Base-by-base conservation (phyloP, 805 yeast genomes). In the Starmerella apicola region DNA sequence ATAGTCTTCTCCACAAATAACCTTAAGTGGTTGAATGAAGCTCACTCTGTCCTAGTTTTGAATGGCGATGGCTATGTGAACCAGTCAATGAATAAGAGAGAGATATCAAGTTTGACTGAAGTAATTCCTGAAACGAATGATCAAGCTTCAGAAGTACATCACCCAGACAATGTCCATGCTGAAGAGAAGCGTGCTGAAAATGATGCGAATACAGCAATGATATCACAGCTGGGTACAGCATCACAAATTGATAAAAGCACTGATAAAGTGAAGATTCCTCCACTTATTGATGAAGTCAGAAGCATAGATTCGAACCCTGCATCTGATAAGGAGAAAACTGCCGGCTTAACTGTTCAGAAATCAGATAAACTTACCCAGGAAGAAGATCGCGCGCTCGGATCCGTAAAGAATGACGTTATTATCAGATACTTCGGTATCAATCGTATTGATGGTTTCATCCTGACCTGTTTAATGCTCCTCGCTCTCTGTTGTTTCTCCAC, bases 1-100 rank as follows among this genome's bases (percentile, higher is more conserved):
- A 67, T 88, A 51, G 53, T 84, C 8, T 64, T 83, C 50, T 88
- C 94, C 2, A 83, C 94, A 0, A 94, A 83, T 57, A 94, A 84
- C 57, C 62, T 82, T 36, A 72, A 84, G 4, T 63, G 82, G 44
- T 70, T 83, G 46, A 72, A 72, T 18, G 59, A 67, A 40, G 88
- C 93, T 17, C 82, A 78, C 55, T 65, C 77, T 34, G 63, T 83
- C 23, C 65, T 84, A 7, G 78, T 74, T 42, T 58, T 83, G 50
- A 54, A 52, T 28, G 74, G 78, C 20, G 80, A 77, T 37, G 75
- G 82, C 8, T 5, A 17, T 10, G 41, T 23, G 7, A 8, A 2
- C 9, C 25, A 28, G 10, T 3, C 9, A 5, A 8, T n/a, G 10
- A 7, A 27, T 26, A 5, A 8, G 13, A 18, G 4, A 10, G 35